Evolutionary conservation across 179 eudicot species (phyloP), one percentile per base, ranked within the genome.

Genomic region (Pouteria campechiana): DNA sequence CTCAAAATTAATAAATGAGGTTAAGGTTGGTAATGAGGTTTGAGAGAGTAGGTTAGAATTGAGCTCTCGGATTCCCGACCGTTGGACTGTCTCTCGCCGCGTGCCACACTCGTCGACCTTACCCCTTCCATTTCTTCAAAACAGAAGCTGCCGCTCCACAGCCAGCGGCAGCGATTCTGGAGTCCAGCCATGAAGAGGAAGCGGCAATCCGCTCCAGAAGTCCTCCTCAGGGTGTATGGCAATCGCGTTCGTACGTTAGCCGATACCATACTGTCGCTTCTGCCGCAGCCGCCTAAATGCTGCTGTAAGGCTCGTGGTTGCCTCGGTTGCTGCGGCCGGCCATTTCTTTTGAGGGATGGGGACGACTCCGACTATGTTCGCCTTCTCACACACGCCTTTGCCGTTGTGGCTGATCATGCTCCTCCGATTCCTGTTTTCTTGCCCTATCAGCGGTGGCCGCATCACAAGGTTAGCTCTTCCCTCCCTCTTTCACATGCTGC

Each of bases 351-450:
- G 13, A 37, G 76, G 36, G 60, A 68, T 0, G 32, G 48, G 10
- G 97, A 90, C 38, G 73, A 83, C 0, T 1, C 47, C 6, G 75
- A 70, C 1, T 90, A 69, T 44, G 73, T 46, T n/a, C 55, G 36
- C 3, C 78, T 90, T 12, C 62, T 90, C 48, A 34, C 14, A 0
- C 42, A 32, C 11, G 76, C 79, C 57, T 76, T 72, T 52, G 82
- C 76, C 25, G 93, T 81, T 16, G 56, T 85, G 2, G 55, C 76
- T 24, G 53, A 52, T 0, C 31, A 65, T 32, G 93, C 87, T 34
- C 79, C 90, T 58, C 70, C 76, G 16, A 17, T 72, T 11, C 54
- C 72, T 3, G 37, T 6, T 20, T 59, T 25, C 30, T 37, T 32
- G 14, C 60, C 60, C 15, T 39, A 50, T 14, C 40, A 36, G 25